Base-by-base conservation (phyloP, 2,329 filamentous ascomycete species). In the Ceratocystis cubensis region DNA sequence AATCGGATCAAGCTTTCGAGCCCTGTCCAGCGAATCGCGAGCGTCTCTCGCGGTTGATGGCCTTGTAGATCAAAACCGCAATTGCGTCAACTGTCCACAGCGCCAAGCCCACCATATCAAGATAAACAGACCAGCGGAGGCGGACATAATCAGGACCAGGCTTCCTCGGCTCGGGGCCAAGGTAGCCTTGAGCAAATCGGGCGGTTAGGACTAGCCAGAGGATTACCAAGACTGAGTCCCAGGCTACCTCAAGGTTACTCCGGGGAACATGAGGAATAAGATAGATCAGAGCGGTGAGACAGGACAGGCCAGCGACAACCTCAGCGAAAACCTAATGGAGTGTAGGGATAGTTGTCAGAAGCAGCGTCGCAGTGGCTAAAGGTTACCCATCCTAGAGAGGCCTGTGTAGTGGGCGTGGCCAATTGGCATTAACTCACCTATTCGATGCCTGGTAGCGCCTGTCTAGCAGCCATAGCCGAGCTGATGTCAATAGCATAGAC, bases 401-500 rank as follows among this genome's bases (percentile, higher is more conserved):
- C 37, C 4, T 41, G 4, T 41, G 37, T 41, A 15, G 10, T 41
- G 46, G 48, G 20, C 2, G 10, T 46, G 8, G 20, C 10, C 17
- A 41, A 48, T 8, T 44, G 13, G 10, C 5, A 45, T 22, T 15
- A 20, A 59, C 53, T 50, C 59, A 67, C 66, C 66, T 67, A 67
- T 28, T 67, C 66, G 17, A 65, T 37, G n/a, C 61, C 53, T 20
- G 66, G 63, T 10, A 63, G 61, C 30, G 63, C 53, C 41, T 61
- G 56, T 7, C 37, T 41, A 20, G 63, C 63, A 17, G 63, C 63
- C 44, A 57, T 50, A 5, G 56, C 63, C 25, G 50, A 59, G 50
- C 56, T 67, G 53, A 67, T 64, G 57, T 67, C 66, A 41, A 67
- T 65, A n/a, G 48, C 63, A 59, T 67, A 67, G 8, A 67, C 56